Evolutionary conservation across 352 stramenopile genomes (phyloP).

Genomic region (Phytophthora melonis): DNA sequence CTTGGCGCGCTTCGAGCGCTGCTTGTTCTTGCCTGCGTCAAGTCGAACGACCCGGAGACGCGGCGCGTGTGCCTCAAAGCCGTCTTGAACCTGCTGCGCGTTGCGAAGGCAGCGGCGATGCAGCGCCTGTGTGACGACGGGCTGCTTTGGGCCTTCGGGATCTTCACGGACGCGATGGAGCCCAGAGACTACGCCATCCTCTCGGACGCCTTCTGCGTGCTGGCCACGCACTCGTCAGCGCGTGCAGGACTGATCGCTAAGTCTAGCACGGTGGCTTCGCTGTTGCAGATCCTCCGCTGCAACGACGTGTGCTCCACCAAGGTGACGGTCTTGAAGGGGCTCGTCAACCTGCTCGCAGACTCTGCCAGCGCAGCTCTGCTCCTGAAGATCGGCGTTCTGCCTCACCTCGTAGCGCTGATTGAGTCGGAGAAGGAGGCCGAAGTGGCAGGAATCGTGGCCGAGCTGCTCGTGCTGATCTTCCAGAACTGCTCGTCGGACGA

Average conservation of each 20-base stretch:
- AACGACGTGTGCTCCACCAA: slow-evolving; percentile 40
- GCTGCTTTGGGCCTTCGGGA: slow-evolving; percentile 71
- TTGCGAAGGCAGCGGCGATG: slow-evolving; percentile 47
- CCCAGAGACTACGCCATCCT: slow-evolving; percentile 67
- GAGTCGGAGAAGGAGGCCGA: slow-evolving; percentile 24
- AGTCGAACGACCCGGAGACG: slow-evolving; percentile 82
- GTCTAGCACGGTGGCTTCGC: slow-evolving; percentile 41
- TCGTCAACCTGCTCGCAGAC: slow-evolving; percentile 67
- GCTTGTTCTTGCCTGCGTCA: slow-evolving; percentile 84
- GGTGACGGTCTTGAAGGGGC: slow-evolving; percentile 53
- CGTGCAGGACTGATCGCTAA: slow-evolving; percentile 65
- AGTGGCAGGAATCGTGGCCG: slow-evolving; percentile 24
- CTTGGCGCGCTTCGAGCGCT: slow-evolving; percentile 90
- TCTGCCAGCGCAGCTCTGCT: slow-evolving; percentile 32
- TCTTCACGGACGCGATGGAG: slow-evolving; percentile 70
- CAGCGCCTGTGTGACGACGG: slow-evolving; percentile 74
- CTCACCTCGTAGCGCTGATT: slow-evolving; percentile 33
- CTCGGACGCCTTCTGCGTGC: slow-evolving; percentile 69
- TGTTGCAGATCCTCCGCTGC: slow-evolving; percentile 54
- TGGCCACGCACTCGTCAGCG: slow-evolving; percentile 61
- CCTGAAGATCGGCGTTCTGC: slow-evolving; percentile 38
- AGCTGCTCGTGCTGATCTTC: slow-evolving; percentile 44
- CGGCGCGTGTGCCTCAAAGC: slow-evolving; percentile 77
- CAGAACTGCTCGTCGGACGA: slow-evolving; percentile 32
- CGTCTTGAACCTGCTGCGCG: slow-evolving; percentile 72